phyloP scores from a whole-genome alignment of 345 rosid genomes.

The Punica granatum region DNA sequence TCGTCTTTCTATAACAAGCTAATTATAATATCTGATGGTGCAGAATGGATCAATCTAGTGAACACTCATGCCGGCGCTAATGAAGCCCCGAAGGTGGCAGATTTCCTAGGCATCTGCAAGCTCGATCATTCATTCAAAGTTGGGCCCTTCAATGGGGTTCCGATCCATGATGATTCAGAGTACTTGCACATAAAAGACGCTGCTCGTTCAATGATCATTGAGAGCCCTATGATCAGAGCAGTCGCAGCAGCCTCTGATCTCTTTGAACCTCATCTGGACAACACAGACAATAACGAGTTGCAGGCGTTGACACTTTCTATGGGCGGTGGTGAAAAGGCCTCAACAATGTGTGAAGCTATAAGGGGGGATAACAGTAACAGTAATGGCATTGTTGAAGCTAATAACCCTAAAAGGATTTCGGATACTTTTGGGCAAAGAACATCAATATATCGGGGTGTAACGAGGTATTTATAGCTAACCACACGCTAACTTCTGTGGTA shows the following conservation, averaged over 20 bases:
- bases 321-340: constrained; percentile 58
- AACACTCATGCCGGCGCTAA: constrained; percentile 38
- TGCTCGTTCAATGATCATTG: constrained; percentile 30
- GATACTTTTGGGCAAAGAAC: constrained; percentile 96
- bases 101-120: constrained; percentile 80
- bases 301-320: constrained; percentile 75
- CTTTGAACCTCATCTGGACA: constrained; percentile 30
- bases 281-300: constrained; percentile 36
- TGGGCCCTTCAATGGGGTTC: constrained; percentile 48
- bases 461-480: constrained; percentile 35
- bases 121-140: constrained; percentile 56
- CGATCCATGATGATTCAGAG: constrained; percentile 36
- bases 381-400: constrained; percentile 36
- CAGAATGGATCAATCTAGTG: constrained; percentile 56
- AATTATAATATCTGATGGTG: background rate
- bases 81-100: constrained; percentile 78
- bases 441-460: constrained; percentile 90
- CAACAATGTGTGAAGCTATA: too few species aligned
- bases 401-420: constrained; percentile 45
- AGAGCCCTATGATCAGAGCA: constrained; percentile 24
- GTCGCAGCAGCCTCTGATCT: constrained; percentile 19
- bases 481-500: background rate
- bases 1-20: background rate
- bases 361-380: constrained; percentile 43
- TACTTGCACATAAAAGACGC: constrained; percentile 37